phyloP scores from a whole-genome alignment of 208 protist species.

The Angomonas deanei region DNA sequence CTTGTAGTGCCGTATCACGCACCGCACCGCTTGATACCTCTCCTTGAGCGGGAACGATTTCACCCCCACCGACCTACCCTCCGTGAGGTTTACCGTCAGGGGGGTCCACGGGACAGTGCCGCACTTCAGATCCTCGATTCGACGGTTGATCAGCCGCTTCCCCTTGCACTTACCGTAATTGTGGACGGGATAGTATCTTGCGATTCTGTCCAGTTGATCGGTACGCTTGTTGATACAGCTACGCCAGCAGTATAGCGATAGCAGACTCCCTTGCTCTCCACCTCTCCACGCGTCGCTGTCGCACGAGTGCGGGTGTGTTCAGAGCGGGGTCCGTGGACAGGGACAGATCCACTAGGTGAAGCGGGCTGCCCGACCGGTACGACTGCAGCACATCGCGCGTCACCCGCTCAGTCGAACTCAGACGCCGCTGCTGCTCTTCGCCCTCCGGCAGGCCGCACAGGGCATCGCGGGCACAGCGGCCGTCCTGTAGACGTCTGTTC shows the following conservation, averaged over 20 bases:
- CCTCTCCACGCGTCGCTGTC: too few species aligned
- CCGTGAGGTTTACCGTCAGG: too few species aligned
- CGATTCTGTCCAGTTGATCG: slow-evolving; percentile 15
- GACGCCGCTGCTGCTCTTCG: too few species aligned
- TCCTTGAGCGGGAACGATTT: too few species aligned
- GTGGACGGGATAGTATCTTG: slow-evolving; percentile 34
- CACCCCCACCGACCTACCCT: too few species aligned
- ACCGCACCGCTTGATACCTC: slow-evolving; percentile 18
- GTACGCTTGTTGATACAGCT: slow-evolving; percentile 16
- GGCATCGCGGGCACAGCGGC: not conserved
- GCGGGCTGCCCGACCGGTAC: not conserved
- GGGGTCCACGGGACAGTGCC: too few species aligned
- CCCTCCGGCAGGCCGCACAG: too few species aligned
- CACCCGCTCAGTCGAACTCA: too few species aligned
- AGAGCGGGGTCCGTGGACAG: not conserved
- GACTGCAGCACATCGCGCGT: not conserved
- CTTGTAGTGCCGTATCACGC: slow-evolving; percentile 30
- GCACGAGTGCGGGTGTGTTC: not conserved
- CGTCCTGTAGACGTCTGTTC: slow-evolving; percentile 8
- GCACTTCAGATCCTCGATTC: too few species aligned
- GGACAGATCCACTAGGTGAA: not conserved
- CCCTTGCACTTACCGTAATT: slow-evolving; percentile 33
- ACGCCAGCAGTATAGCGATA: slow-evolving; percentile 18
- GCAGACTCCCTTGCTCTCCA: slow-evolving; percentile 10
- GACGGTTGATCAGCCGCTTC: too few species aligned